Percentiles rank a stretch among this genome's conserved stretches.
These are phyloP conservation scores for Leishmania arabica DNA, from an alignment of 208 protist species.

Conservation along the genomic window DNA sequence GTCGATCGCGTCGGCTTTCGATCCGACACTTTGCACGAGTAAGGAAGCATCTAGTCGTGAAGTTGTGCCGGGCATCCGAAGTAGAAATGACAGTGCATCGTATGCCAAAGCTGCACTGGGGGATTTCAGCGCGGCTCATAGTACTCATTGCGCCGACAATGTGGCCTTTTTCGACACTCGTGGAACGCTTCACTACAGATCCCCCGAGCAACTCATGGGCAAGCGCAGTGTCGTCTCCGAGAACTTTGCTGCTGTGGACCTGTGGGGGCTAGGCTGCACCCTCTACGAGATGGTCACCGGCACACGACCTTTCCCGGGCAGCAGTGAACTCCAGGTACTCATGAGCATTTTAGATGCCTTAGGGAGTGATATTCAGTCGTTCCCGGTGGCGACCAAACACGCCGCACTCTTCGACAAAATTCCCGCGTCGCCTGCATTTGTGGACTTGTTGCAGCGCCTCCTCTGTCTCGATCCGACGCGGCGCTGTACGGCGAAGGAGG, in stretches of 20 bases:
- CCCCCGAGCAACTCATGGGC: constrained; percentile 75
- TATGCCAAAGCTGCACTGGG: constrained; percentile 58
- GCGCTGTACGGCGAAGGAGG: constrained; percentile 53
- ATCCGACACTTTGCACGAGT: not conserved
- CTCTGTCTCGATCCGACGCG: constrained; percentile 60
- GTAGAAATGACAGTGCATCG: not conserved
- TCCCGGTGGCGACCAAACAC: constrained; percentile 32
- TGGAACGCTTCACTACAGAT: constrained; percentile 82
- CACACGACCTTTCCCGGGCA: constrained; percentile 46
- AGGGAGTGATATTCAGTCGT: constrained; percentile 58
- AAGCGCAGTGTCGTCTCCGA: constrained; percentile 24
- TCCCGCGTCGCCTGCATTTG: constrained; percentile 32
- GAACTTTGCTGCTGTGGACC: constrained; percentile 60
- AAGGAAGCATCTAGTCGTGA: not conserved
- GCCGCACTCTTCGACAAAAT: constrained; percentile 50
- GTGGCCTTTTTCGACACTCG: constrained; percentile 30
- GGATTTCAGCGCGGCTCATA: constrained; percentile 78
- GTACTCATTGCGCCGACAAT: constrained; percentile 17
- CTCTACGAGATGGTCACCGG: constrained; percentile 74
- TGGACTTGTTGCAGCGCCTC: constrained; percentile 52
- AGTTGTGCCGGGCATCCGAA: not conserved
- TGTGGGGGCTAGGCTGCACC: constrained; percentile 83
- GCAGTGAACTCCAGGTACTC: constrained; percentile 67
- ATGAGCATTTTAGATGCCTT: constrained; percentile 59
- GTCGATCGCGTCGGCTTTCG: not conserved